Conservation (phyloP, 768 basidiomycete genomes). For the Epithele typhae region DNA sequence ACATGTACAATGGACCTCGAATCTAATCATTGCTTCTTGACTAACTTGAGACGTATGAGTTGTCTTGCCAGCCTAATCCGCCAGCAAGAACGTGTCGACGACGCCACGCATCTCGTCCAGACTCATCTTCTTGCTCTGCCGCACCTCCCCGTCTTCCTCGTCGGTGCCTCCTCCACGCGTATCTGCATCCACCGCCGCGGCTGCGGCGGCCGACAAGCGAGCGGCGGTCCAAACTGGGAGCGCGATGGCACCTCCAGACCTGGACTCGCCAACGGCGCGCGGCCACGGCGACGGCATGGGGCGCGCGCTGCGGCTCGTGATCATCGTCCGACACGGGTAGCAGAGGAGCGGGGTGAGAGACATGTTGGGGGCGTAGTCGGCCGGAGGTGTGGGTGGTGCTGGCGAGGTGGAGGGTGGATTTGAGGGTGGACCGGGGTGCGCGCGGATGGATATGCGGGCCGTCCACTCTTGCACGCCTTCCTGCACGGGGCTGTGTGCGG, state of each 20-base stretch:
- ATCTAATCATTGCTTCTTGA: too few species aligned
- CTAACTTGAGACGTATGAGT: too few species aligned
- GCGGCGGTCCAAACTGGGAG: constrained; percentile 21
- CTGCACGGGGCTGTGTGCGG: constrained; percentile 62
- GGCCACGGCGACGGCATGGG: constrained; percentile 23
- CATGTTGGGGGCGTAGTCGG: not conserved
- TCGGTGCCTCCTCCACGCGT: too few species aligned
- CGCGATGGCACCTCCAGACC: not conserved
- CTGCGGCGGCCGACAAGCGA: not conserved
- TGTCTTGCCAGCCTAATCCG: constrained; percentile 20
- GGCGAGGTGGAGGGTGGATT: constrained; percentile 14
- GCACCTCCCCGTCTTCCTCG: constrained; percentile 22
- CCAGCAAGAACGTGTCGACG: constrained; percentile 38
- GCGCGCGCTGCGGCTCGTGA: constrained; percentile 55
- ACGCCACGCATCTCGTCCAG: constrained; percentile 33
- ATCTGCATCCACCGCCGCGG: too few species aligned
- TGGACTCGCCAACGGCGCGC: not conserved
- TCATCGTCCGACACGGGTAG: constrained; percentile 58
- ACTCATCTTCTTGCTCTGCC: constrained; percentile 28
- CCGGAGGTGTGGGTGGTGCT: constrained; percentile 11
- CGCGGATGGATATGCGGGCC: constrained; percentile 64
- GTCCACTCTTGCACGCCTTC: constrained; percentile 70
- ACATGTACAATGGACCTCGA: too few species aligned
- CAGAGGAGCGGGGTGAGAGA: constrained; percentile 45
- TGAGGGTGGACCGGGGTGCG: constrained; percentile 18